phyloP scores from a whole-genome alignment of 805 yeast genomes.

The Candida germanica region DNA sequence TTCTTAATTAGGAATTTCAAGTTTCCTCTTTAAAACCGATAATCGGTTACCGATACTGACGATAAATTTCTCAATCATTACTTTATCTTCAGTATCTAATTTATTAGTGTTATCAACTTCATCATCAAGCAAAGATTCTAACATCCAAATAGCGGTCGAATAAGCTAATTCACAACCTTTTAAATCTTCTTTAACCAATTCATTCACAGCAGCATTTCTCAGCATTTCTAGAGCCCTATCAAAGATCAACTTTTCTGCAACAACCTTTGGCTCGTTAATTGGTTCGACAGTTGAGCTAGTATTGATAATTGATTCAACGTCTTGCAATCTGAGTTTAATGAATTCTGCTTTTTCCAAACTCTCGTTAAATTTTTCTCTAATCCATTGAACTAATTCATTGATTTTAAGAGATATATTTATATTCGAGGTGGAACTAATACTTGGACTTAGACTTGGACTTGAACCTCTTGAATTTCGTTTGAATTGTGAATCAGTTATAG shows the following conservation, averaged over 20 bases:
- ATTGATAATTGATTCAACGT: constrained; percentile 39
- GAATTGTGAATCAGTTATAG: constrained; percentile 1
- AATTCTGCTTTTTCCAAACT: constrained; percentile 85
- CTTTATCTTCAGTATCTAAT: constrained; percentile 69
- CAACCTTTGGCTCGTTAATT: constrained; percentile 26
- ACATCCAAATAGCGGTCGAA: constrained; percentile 93
- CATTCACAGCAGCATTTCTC: constrained; percentile 86
- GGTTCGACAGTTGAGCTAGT: constrained; percentile 11
- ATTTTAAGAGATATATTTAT: constrained; percentile 36
- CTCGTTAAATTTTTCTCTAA: constrained; percentile 83
- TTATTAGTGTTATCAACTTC: constrained; percentile 26
- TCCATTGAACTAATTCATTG: constrained; percentile 84
- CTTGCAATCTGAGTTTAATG: constrained; percentile 55
- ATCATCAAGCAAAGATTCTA: constrained; percentile 74
- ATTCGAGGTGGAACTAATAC: constrained; percentile 3
- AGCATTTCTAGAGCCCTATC: constrained; percentile 94
- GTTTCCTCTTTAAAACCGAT: constrained; percentile 62
- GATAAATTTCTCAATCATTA: constrained; percentile 76
- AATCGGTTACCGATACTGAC: constrained; percentile 79
- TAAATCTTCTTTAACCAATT: constrained; percentile 69
- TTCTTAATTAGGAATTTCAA: constrained; percentile 19
- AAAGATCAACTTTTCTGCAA: constrained; percentile 83
- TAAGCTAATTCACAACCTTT: constrained; percentile 82
- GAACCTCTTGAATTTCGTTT: constrained; percentile 3
- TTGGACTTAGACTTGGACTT: constrained; percentile 5